Evolutionary conservation across 2,329 filamentous ascomycete genomes (phyloP).

Genomic region (Pseudopithomyces maydicus): DNA sequence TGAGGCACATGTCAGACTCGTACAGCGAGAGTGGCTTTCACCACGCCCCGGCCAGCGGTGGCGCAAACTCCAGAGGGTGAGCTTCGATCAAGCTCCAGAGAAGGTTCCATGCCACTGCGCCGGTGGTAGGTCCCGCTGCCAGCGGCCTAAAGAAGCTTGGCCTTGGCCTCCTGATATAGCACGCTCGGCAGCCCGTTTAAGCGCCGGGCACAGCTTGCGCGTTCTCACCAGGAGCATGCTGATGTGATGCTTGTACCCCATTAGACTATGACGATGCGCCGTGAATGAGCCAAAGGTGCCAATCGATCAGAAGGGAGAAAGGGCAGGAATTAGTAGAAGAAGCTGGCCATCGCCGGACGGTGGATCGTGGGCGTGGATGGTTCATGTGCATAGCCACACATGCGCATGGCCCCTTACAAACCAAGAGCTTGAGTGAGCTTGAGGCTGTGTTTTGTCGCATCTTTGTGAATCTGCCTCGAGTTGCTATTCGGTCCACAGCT

Average conservation of each 20-base stretch:
- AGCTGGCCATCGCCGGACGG: slow-evolving; percentile 7
- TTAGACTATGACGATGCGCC: slow-evolving; percentile 12
- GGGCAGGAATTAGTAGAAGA: slow-evolving; percentile 15
- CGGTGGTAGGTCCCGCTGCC: neutral
- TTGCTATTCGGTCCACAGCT: slow-evolving; percentile 31
- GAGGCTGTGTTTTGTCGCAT: slow-evolving; percentile 43
- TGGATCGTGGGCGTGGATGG: too few relatives aligned
- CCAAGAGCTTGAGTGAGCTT: slow-evolving; percentile 18
- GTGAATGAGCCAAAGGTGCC: neutral
- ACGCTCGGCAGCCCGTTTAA: slow-evolving; percentile 28
- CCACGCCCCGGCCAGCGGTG: neutral
- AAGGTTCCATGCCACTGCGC: neutral
- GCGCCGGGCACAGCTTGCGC: slow-evolving; percentile 31
- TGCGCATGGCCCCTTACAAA: slow-evolving; percentile 26
- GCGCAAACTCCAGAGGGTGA: neutral
- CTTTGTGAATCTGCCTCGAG: slow-evolving; percentile 43
- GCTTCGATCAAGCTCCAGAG: neutral
- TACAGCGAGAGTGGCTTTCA: neutral
- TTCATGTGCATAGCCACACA: slow-evolving; percentile 29
- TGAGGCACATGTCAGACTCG: slow-evolving; percentile 2
- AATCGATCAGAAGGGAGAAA: neutral
- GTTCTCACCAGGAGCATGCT: slow-evolving; percentile 15
- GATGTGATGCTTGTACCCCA: slow-evolving; percentile 8
- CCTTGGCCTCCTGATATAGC: slow-evolving; percentile 37
- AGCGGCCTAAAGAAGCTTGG: slow-evolving; percentile 11